These are phyloP conservation scores for Colletotrichum magnum DNA, from an alignment of 2,329 filamentous ascomycete genomes.

Conservation along the genomic window DNA sequence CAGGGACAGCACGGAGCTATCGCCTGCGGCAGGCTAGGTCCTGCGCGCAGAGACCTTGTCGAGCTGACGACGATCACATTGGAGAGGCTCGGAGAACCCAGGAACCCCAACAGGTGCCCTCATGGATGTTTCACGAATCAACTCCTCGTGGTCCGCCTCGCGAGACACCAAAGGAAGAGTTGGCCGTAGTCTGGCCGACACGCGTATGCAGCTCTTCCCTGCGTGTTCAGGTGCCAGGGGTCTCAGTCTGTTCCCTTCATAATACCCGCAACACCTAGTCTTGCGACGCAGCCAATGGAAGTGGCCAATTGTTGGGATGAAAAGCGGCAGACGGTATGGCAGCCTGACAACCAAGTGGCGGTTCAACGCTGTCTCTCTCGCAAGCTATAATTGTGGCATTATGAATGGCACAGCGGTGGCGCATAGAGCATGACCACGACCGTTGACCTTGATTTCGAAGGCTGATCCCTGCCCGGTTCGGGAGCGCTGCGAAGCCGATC, in stretches of 20 bases:
- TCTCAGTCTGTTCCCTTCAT: not conserved
- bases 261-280: not conserved
- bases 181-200: no score
- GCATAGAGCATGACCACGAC: not conserved
- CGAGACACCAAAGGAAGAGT: no score
- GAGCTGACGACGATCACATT: slow-evolving; percentile 30
- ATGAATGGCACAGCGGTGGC: slow-evolving; percentile 8
- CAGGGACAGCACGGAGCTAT: not conserved
- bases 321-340: no score
- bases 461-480: slow-evolving; percentile 21
- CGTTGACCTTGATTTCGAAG: slow-evolving; percentile 29
- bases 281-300: slow-evolving; percentile 5
- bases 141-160: no score
- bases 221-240: not conserved
- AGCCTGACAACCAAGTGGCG: not conserved
- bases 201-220: no score
- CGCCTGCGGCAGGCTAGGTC: not conserved
- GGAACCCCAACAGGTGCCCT: not conserved
- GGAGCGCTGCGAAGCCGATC: slow-evolving; percentile 17
- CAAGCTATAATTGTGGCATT: slow-evolving; percentile 21
- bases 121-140: not conserved
- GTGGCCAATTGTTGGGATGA: not conserved
- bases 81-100: not conserved
- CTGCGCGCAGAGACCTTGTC: slow-evolving; percentile 16
- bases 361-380: no score